Percentiles rank a stretch among this genome's conserved stretches.
These are phyloP conservation scores for Hordeum vulgare DNA, from an alignment of 176 grass and related monocot genomes.

Conservation along the genomic window DNA sequence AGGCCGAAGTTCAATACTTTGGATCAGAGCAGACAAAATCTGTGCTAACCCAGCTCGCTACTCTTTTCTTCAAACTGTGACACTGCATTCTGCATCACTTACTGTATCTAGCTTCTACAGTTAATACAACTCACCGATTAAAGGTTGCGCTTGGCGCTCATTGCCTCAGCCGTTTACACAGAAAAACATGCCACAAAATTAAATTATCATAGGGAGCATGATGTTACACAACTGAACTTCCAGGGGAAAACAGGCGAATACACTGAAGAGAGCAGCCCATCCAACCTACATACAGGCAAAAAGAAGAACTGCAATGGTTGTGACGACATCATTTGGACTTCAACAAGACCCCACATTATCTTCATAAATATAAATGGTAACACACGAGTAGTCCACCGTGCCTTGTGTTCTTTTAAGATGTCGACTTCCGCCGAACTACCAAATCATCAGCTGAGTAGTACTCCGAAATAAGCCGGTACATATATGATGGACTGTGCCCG, in stretches of 20 bases:
- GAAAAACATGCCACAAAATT: not conserved
- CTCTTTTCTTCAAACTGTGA: not conserved
- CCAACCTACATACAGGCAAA: not conserved
- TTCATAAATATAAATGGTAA: conserved; percentile 4
- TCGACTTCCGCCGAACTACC: conserved; percentile 43
- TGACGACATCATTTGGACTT: not conserved
- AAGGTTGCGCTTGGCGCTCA: not conserved
- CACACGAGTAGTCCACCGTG: not conserved
- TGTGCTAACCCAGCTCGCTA: not conserved
- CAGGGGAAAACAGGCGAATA: not conserved
- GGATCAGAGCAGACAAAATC: conserved; percentile 11
- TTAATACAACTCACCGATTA: not conserved
- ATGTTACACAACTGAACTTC: conserved; percentile 7
- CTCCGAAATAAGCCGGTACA: conserved; percentile 91
- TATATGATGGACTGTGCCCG: conserved; percentile 88
- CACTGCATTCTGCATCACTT: not conserved
- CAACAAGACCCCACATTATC: not conserved
- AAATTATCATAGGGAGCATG: not conserved
- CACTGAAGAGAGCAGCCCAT: conserved; percentile 2
- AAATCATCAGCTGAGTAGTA: conserved; percentile 98
- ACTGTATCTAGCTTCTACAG: conserved; percentile 1
- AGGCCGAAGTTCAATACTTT: not conserved
- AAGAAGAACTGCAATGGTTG: not conserved
- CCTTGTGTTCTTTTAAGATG: conserved; percentile 35
- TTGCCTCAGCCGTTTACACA: conserved; percentile 8